Conservation (phyloP, 2,329 filamentous ascomycete species). For the Aspergillus tanneri region DNA sequence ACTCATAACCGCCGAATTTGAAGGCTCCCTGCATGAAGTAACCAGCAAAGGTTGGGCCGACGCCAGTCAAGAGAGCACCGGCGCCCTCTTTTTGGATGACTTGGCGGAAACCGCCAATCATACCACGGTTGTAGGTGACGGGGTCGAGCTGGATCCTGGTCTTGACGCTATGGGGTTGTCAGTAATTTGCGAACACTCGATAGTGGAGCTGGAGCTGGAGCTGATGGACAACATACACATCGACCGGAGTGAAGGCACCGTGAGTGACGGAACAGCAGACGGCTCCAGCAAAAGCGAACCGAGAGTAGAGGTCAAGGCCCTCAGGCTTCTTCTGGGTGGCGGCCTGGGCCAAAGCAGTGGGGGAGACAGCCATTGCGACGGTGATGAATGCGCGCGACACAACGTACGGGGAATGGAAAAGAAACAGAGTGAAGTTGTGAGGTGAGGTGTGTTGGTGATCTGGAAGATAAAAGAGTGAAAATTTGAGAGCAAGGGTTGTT, state of each 20-base stretch:
- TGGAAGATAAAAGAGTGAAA: too few relatives aligned
- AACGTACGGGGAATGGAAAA: too few relatives aligned
- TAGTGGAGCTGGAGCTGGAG: conserved; percentile 27
- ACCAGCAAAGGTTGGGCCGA: conserved; percentile 80
- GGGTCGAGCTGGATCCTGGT: conserved; percentile 93
- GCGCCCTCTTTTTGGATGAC: conserved; percentile 81
- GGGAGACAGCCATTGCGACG: too few relatives aligned
- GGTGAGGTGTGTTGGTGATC: too few relatives aligned
- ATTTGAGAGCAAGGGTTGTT: too few relatives aligned
- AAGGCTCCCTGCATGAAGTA: conserved; percentile 94
- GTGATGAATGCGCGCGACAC: too few relatives aligned
- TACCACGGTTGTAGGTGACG: conserved; percentile 80
- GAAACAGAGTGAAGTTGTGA: too few relatives aligned
- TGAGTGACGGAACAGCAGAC: conserved; percentile 98
- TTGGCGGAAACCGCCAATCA: conserved; percentile 83
- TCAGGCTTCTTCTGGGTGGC: too few relatives aligned
- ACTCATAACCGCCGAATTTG: conserved; percentile 94
- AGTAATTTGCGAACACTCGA: conserved; percentile 10
- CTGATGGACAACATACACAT: conserved; percentile 82
- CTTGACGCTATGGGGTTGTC: conserved; percentile 67
- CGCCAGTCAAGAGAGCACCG: conserved; percentile 80
- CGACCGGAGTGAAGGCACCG: conserved; percentile 93
- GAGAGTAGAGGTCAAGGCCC: conserved; percentile 77
- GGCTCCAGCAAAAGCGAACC: conserved; percentile 95
- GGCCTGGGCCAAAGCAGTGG: too few relatives aligned